Conservation (phyloP, 495 filamentous ascomycete species). For the Penicillium egyptiacum region DNA sequence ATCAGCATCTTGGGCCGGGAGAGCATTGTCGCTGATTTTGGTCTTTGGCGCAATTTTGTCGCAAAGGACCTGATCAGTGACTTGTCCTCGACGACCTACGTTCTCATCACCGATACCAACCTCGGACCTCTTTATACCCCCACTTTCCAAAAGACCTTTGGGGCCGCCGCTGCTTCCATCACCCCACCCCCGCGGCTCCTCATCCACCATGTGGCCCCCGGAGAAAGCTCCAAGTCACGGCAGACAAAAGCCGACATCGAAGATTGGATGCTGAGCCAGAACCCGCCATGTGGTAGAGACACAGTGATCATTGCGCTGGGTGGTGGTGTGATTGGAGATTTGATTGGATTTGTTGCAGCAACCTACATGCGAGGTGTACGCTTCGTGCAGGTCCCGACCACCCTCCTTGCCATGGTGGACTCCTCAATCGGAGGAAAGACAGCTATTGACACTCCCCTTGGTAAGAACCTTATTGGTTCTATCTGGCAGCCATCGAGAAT, state of each 20-base stretch:
- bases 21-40: slow-evolving; percentile 87
- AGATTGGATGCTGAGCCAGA: slow-evolving; percentile 91
- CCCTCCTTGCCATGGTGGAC: slow-evolving; percentile 95
- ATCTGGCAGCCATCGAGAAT: slow-evolving; percentile 96
- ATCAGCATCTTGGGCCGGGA: slow-evolving; percentile 65
- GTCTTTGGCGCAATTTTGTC: slow-evolving; percentile 81
- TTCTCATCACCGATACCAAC: slow-evolving; percentile 95
- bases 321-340: slow-evolving; percentile 96
- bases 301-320: slow-evolving; percentile 93
- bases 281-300: slow-evolving; percentile 78
- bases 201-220: slow-evolving; percentile 82
- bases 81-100: slow-evolving; percentile 83
- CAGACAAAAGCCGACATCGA: slow-evolving; percentile 93
- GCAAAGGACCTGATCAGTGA: slow-evolving; percentile 76
- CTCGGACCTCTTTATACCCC: slow-evolving; percentile 78
- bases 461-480: slow-evolving; percentile 93
- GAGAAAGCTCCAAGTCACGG: slow-evolving; percentile 89
- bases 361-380: slow-evolving; percentile 98
- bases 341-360: slow-evolving; percentile 94
- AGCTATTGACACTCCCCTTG: slow-evolving; percentile 93
- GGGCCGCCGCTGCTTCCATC: slow-evolving; percentile 48
- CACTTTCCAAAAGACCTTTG: slow-evolving; percentile 70
- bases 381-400: slow-evolving; percentile 95
- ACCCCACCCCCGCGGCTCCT: slow-evolving; percentile 67
- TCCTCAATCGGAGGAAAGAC: slow-evolving; percentile 98